Evolutionary conservation across 2,329 filamentous ascomycete species (phyloP), one percentile per base, ranked within the genome.

Genomic region (Aspergillus latus): DNA sequence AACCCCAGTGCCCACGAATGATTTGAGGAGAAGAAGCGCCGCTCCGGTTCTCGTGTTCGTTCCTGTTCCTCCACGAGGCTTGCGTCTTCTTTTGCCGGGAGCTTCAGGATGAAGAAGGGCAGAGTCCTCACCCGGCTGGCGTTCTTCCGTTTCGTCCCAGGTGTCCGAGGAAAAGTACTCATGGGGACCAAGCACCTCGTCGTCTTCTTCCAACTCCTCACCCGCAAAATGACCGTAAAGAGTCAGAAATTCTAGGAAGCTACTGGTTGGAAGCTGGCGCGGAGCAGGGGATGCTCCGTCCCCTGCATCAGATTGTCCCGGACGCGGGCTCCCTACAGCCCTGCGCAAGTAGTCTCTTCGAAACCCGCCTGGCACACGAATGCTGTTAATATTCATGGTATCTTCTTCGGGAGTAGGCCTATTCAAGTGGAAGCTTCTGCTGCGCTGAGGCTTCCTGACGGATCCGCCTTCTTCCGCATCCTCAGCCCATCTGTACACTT

Each of bases 201-300:
- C 94, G 65, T 97, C 94, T 74, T 99, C 94, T 72, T 97, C 92
- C 10, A 99, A 82, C 70, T 96, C 89, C 74, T 99, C 94, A 75
- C 94, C 94, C 1, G 94, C 94, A 71, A 99, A 99, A 76, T 99
- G 94, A 3, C 94, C 94, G 66, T 97, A 99, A 30, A 99, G 83
- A 6, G 90, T 92, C 49, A 99, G 73, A 67, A 99, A 99, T 72
- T 99, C 95, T 58, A 99, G 84, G 71, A 99, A 99, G 74, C 89
- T 99, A 63, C 84, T 92, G 0, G 94, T 97, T 57, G 96, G 86
- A 32, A 96, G 80, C 59, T 85, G 84, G 37, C 83, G 84, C 54
- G 81, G 79, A 47, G 74, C 65, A 52, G 68, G 46, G 42, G 59
- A 51, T 66, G 73, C 69, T 62, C 67, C 59, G 63, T 73, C 59